Evolutionary conservation across 805 yeast genomes (phyloP).

Genomic region (Lipomyces oligophaga): DNA sequence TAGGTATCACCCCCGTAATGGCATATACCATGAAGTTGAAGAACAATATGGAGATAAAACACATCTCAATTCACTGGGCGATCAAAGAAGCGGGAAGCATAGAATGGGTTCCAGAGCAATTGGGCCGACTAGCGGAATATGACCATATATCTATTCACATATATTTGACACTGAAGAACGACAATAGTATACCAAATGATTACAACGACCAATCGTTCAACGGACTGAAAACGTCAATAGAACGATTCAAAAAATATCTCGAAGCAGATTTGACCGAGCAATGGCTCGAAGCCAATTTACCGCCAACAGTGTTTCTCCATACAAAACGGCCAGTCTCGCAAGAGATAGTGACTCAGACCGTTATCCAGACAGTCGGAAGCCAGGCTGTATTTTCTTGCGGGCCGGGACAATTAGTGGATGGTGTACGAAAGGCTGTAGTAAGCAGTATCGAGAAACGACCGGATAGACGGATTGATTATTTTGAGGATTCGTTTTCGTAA

Average conservation of each 20-base stretch:
- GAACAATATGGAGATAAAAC: not conserved
- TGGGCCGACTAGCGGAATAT: slow-evolving; percentile 1
- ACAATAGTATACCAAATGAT: no score
- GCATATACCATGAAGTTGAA: slow-evolving; percentile 41
- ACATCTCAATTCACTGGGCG: slow-evolving; percentile 14
- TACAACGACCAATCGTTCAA: no score
- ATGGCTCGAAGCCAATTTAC: no score
- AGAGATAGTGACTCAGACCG: no score
- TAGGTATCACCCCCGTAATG: slow-evolving; percentile 58
- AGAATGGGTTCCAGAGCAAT: slow-evolving; percentile 12
- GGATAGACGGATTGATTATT: slow-evolving; percentile 58
- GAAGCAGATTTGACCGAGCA: no score
- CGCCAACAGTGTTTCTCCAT: no score
- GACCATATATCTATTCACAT: slow-evolving; percentile 10
- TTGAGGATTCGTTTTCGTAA: slow-evolving; percentile 74
- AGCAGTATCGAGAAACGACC: slow-evolving; percentile 40
- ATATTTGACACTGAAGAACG: slow-evolving; percentile 5
- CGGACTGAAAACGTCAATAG: no score
- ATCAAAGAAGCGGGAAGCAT: slow-evolving; percentile 1
- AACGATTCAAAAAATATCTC: no score
- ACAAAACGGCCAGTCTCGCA: no score
- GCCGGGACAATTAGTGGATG: slow-evolving; percentile 57
- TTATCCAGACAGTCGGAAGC: no score
- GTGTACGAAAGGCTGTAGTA: slow-evolving; percentile 49
- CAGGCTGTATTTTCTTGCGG: slow-evolving; percentile 60